These are phyloP conservation scores for Ehretia macrophylla DNA, from an alignment of 257 asterid genomes.

Conservation along the genomic window DNA sequence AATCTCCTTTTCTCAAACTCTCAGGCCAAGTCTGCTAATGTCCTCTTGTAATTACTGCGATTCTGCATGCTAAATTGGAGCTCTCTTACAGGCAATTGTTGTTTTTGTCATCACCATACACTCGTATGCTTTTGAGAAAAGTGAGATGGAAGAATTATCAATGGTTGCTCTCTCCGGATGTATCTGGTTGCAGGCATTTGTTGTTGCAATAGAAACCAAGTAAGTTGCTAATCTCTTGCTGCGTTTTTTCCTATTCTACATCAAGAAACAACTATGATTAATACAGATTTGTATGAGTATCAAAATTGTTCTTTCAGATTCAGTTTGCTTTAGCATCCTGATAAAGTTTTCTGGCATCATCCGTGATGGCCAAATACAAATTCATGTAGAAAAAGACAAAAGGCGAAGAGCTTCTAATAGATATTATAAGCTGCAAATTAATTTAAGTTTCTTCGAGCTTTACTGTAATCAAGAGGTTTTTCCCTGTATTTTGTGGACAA, in stretches of 20 bases:
- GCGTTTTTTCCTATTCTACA: constrained; percentile 7
- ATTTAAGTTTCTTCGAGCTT: no score
- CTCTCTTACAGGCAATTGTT: constrained; percentile 79
- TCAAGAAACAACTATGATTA: no score
- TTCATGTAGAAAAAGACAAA: no score
- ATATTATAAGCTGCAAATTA: no score
- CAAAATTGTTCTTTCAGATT: neutral
- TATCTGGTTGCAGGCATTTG: constrained; percentile 99
- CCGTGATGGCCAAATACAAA: no score
- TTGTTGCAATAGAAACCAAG: constrained; percentile 91
- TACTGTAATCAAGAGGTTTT: no score
- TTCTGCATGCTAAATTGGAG: constrained; percentile 1
- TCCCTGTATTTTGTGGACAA: no score
- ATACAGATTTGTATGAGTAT: neutral
- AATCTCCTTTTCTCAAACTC: no score
- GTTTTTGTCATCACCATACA: constrained; percentile 85
- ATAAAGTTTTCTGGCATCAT: no score
- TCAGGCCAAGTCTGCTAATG: no score
- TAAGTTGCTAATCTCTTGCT: constrained; percentile 35
- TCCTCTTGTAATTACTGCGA: no score
- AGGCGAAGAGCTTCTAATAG: no score
- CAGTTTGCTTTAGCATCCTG: neutral
- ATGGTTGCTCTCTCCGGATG: constrained; percentile 99
- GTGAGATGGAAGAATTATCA: constrained; percentile 98
- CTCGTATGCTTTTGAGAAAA: constrained; percentile 80